Percentiles rank a stretch among this genome's conserved stretches.
These are phyloP conservation scores for Gilbertella persicaria DNA, from an alignment of 371 early-diverging fungal species.

Conservation along the genomic window DNA sequence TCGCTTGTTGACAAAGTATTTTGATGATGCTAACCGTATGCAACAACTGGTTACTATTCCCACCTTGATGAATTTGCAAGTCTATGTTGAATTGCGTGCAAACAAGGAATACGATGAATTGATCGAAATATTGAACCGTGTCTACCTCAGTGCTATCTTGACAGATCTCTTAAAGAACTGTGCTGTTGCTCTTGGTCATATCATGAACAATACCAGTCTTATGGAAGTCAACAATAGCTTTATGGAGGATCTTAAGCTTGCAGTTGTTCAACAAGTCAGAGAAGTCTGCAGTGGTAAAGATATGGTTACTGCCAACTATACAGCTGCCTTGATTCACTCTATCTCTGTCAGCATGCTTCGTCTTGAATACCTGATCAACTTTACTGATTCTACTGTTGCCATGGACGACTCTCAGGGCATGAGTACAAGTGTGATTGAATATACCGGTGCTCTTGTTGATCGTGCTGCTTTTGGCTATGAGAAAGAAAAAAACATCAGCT, in stretches of 20 bases:
- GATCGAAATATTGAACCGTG: constrained; percentile 57
- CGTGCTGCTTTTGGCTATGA: constrained; percentile 34
- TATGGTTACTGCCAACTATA: constrained; percentile 39
- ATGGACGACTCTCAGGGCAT: constrained; percentile 45
- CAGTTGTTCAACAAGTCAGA: constrained; percentile 43
- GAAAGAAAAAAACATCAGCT: constrained; percentile 36
- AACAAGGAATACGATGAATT: constrained; percentile 62
- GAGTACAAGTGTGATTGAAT: constrained; percentile 31
- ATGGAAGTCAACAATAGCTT: constrained; percentile 34
- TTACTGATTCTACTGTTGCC: constrained; percentile 34
- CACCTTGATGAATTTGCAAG: constrained; percentile 57
- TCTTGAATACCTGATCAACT: constrained; percentile 34
- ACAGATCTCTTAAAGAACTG: constrained; percentile 33
- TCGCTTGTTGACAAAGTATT: constrained; percentile 67
- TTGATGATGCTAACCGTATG: constrained; percentile 54
- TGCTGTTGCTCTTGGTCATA: constrained; percentile 44
- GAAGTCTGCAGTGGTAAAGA: constrained; percentile 49
- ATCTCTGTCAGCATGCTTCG: constrained; percentile 46
- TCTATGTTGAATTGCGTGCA: constrained; percentile 70
- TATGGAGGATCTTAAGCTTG: constrained; percentile 41
- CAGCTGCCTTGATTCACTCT: constrained; percentile 42
- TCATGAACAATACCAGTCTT: constrained; percentile 42
- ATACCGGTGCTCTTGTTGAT: constrained; percentile 30
- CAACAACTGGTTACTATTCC: constrained; percentile 59
- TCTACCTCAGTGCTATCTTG: constrained; percentile 56